Conservation (phyloP, 2,329 filamentous ascomycete species). For the Colletotrichum sp. region DNA sequence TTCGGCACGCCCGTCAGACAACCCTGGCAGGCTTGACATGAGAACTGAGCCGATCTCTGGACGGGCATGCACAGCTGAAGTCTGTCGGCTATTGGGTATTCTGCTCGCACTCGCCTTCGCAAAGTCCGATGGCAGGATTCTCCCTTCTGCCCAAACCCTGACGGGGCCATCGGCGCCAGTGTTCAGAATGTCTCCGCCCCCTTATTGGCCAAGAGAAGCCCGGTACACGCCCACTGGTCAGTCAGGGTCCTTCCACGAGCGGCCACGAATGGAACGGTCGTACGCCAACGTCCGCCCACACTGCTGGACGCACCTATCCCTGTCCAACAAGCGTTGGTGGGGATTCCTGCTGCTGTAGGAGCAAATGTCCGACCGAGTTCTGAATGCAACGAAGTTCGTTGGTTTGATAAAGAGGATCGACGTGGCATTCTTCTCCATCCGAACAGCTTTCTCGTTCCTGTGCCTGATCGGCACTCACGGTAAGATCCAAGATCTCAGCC, state of each 20-base stretch:
- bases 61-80: background rate
- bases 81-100: background rate
- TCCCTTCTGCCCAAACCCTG: background rate
- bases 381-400: background rate
- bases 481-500: background rate
- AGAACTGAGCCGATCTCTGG: background rate
- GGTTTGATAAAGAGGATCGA: background rate
- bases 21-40: background rate
- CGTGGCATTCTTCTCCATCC: background rate
- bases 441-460: background rate
- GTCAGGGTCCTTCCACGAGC: background rate
- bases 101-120: background rate
- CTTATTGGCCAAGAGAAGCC: background rate
- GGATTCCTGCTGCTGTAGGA: background rate
- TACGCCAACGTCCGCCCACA: background rate
- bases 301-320: background rate
- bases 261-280: background rate
- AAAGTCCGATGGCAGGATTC: background rate
- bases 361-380: background rate
- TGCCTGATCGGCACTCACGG: background rate
- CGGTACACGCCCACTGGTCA: background rate
- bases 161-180: background rate
- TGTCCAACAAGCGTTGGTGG: background rate
- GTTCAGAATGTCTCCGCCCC: background rate
- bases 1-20: background rate